phyloP scores from a whole-genome alignment of 768 basidiomycete species.

The Cyclocybe aegerita region DNA sequence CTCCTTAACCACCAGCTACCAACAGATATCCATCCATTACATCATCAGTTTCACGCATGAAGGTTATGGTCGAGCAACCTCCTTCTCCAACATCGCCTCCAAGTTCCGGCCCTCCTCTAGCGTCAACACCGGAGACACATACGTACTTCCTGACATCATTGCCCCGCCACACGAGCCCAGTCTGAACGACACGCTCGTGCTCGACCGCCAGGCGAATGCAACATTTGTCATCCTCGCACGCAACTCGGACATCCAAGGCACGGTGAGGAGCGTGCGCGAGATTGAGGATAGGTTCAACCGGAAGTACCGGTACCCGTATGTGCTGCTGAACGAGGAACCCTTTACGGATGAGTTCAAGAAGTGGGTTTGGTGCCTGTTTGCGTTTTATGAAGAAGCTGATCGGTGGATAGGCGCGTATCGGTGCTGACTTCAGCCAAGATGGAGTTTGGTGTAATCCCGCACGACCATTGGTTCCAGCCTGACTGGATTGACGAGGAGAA shows the following conservation, averaged over 20 bases:
- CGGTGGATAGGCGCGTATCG: conserved; percentile 23
- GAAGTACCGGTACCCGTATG: conserved; percentile 76
- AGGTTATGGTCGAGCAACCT: conserved; percentile 49
- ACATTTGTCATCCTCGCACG: conserved; percentile 57
- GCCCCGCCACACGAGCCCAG: conserved; percentile 27
- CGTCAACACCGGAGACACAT: neutral
- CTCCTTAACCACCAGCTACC: neutral
- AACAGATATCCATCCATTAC: conserved; percentile 39
- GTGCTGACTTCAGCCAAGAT: conserved; percentile 25
- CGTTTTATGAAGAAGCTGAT: neutral
- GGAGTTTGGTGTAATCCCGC: conserved; percentile 63
- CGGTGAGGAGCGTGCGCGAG: conserved; percentile 67
- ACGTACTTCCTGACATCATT: neutral
- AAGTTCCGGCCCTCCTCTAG: conserved; percentile 7
- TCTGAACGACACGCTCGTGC: conserved; percentile 16
- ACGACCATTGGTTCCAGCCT: conserved; percentile 73
- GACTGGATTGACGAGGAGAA: conserved; percentile 71
- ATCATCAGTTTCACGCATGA: conserved; percentile 52
- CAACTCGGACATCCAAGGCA: conserved; percentile 62
- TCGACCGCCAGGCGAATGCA: conserved; percentile 34
- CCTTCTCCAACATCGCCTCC: conserved; percentile 30
- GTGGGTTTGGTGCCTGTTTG: conserved; percentile 31
- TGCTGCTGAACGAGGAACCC: conserved; percentile 80
- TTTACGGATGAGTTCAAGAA: conserved; percentile 77
- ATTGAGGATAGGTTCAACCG: conserved; percentile 85